Evolutionary conservation across 2,329 filamentous ascomycete genomes (phyloP), one percentile per base, ranked within the genome.

Genomic region (Colletotrichum musae): DNA sequence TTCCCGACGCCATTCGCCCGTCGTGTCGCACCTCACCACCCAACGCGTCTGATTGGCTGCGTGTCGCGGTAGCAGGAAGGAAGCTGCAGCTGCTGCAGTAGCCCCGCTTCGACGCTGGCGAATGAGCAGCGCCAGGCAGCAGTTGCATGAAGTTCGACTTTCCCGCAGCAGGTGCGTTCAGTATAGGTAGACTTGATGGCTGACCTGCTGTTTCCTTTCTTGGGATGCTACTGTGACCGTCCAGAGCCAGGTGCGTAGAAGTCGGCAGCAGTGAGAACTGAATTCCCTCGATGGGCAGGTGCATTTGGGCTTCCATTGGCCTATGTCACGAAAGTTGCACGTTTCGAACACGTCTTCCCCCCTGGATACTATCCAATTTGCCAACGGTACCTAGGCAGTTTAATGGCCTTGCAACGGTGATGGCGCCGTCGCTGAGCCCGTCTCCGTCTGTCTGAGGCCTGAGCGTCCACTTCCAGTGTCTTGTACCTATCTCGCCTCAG

Each of bases 31-130:
- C 43, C 66, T 56, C 47, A 50, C 41, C 36, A n/a, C 21, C 7
- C 1, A 18, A 60, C 67, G 62, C 63, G 67, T 70, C 41, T 61
- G n/a, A 70, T 70, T 70, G 67, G 67, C 18, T n/a, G 18, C 13
- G 15, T 39, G 21, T 57, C 64, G 59, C 64, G 45, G 52, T 15
- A 36, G 15, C 26, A 41, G n/a, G 64, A 63, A 52, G 36, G 62
- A 64, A 57, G 62, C 15, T 70, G 62, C 62, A 70, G 63, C 61
- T 56, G 57, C 62, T 70, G 62, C 62, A 70, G 63, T 67, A 60
- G 57, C 62, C 60, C 36, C 13, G 48, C n/a, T 18, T 21, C 57
- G 56, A 32, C 26, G 62, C 26, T 51, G 16, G 21, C 67, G 32
- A 70, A 70, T 70, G 24, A 66, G 26, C 5, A 36, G 24, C 45